A percentile compares a stretch with the other conserved stretches of the same genome.
Evolutionary conservation across 352 stramenopile genomes (phyloP).

Genomic region (Phytophthora melonis): DNA sequence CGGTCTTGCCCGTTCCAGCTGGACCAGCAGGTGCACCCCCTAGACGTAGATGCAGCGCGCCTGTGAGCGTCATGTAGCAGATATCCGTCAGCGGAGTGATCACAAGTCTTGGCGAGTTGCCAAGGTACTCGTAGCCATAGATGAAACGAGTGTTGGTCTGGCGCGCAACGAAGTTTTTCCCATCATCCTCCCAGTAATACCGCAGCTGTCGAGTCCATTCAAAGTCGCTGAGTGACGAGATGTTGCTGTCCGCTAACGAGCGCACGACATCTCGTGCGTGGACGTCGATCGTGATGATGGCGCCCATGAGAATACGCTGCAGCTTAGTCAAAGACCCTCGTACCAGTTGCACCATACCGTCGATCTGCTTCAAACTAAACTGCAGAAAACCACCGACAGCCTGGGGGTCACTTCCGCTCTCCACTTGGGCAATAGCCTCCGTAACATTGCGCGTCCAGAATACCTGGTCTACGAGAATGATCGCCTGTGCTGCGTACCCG

Average conservation of each 20-base stretch:
- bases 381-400: conserved; percentile 88
- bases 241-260: conserved; percentile 79
- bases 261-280: conserved; percentile 92
- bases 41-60: conserved; percentile 93
- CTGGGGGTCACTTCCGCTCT: conserved; percentile 65
- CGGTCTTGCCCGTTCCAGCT: conserved; percentile 95
- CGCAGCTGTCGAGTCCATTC: conserved; percentile 92
- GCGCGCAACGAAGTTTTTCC: conserved; percentile 86
- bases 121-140: conserved; percentile 89
- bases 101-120: conserved; percentile 83
- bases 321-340: conserved; percentile 85
- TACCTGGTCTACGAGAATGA: conserved; percentile 93
- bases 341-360: conserved; percentile 93
- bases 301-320: conserved; percentile 91
- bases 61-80: conserved; percentile 95
- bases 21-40: conserved; percentile 93
- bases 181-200: conserved; percentile 90
- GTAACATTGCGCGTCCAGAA: conserved; percentile 93
- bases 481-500: conserved; percentile 83
- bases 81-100: conserved; percentile 90
- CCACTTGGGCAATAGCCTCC: conserved; percentile 79
- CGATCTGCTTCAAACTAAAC: conserved; percentile 93
- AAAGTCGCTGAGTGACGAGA: conserved; percentile 88
- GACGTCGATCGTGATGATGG: conserved; percentile 93
- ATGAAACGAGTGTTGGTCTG: conserved; percentile 90